Evolutionary conservation across 805 yeast genomes (phyloP).

Genomic region (Spathaspora girioi): DNA sequence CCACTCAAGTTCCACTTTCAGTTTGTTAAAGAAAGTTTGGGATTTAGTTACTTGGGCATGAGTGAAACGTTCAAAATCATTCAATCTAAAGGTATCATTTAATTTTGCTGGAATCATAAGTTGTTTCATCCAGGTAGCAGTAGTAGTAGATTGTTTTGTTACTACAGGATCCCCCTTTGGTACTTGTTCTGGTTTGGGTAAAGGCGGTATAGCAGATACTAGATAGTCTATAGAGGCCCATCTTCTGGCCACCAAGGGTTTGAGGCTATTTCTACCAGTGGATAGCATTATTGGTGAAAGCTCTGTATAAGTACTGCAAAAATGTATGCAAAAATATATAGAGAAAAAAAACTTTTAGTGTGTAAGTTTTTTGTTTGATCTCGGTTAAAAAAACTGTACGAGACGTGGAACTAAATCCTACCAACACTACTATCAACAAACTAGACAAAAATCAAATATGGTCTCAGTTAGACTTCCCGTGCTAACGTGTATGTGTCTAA

Average conservation of each 20-base stretch:
- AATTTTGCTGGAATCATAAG: slow-evolving; percentile 22
- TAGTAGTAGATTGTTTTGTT: not conserved
- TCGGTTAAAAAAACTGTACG: not conserved
- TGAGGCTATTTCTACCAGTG: not conserved
- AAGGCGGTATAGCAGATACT: slow-evolving; percentile 1
- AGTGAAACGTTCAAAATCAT: slow-evolving; percentile 11
- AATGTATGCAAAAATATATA: not conserved
- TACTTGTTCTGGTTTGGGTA: not conserved
- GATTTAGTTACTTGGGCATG: slow-evolving; percentile 14
- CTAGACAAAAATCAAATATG: not conserved
- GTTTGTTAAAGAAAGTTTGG: slow-evolving; percentile 39
- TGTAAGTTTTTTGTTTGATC: not conserved
- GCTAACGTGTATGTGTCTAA: slow-evolving; percentile 2
- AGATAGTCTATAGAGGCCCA: slow-evolving; percentile 2
- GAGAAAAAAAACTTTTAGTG: not conserved
- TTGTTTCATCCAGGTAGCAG: not conserved
- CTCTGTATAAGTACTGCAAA: not conserved
- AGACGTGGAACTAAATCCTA: not conserved
- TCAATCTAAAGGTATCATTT: slow-evolving; percentile 16
- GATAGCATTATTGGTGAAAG: not conserved
- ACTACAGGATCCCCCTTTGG: too few species aligned
- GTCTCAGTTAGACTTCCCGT: slow-evolving; percentile 4
- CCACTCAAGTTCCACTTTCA: slow-evolving; percentile 56
- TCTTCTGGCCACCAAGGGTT: not conserved
- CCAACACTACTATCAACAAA: not conserved